Percentiles rank a stretch among this genome's conserved stretches.
phyloP scores from a whole-genome alignment of 1,284 basidiomycete genomes.

The Irpex sp. region DNA sequence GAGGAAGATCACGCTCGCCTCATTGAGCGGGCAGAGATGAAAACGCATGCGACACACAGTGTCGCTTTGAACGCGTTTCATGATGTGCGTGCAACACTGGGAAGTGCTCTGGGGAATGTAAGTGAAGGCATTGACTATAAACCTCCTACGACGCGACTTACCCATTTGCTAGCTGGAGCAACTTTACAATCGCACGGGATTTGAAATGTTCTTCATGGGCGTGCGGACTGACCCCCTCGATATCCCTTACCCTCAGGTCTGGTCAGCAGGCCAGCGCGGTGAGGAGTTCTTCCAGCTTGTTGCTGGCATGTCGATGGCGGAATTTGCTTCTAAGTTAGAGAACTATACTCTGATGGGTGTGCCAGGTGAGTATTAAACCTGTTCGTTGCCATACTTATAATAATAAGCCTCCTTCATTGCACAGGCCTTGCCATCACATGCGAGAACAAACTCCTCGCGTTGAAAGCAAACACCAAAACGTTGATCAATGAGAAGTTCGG shows the following conservation, averaged over 20 bases:
- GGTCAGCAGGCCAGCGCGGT: constrained; percentile 5
- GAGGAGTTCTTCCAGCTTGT: constrained; percentile 7
- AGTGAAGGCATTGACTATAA: too few species aligned
- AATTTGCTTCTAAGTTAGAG: constrained; percentile 11
- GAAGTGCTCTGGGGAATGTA: neutral
- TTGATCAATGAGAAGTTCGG: constrained; percentile 14
- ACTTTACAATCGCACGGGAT: constrained; percentile 13
- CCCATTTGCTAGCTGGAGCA: constrained; percentile 14
- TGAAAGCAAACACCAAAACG: constrained; percentile 6
- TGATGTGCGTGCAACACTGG: constrained; percentile 5
- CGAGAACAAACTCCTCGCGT: constrained; percentile 1
- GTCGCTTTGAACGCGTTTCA: constrained; percentile 9
- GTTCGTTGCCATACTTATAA: neutral
- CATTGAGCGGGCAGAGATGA: constrained; percentile 9
- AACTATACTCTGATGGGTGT: constrained; percentile 9
- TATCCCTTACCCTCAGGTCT: constrained; percentile 8
- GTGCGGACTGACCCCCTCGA: constrained; percentile 3
- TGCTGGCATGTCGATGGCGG: neutral
- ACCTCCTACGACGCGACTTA: too few species aligned
- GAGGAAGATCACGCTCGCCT: constrained; percentile 5
- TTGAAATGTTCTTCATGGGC: constrained; percentile 12
- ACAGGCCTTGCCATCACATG: neutral
- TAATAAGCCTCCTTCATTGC: too few species aligned
- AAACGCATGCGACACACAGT: constrained; percentile 7
- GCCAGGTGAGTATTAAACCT: neutral